These are phyloP conservation scores for Ophiostoma montium DNA, from an alignment of 2,329 filamentous ascomycete species.

Conservation along the genomic window DNA sequence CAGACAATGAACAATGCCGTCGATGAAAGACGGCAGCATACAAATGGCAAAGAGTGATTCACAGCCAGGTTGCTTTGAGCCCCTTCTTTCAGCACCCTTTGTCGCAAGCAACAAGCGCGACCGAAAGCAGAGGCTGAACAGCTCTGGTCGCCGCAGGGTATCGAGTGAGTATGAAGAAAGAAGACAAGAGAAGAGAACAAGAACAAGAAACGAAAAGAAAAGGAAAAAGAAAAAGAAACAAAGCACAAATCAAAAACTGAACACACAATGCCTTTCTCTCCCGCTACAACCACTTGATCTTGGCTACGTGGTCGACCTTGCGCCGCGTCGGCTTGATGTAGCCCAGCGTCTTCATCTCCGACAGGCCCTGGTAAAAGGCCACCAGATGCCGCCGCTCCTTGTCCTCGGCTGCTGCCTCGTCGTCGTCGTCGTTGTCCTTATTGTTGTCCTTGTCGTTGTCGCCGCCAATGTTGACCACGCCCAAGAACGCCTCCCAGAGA, in stretches of 20 bases:
- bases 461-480: slow-evolving; percentile 32
- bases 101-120: too few relatives aligned
- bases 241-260: too few relatives aligned
- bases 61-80: too few relatives aligned
- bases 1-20: not conserved
- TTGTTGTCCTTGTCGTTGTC: slow-evolving; percentile 19
- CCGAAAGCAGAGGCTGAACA: too few relatives aligned
- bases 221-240: too few relatives aligned
- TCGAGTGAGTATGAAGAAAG: too few relatives aligned
- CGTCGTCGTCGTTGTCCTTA: slow-evolving; percentile 29
- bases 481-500: slow-evolving; percentile 63
- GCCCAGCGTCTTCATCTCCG: slow-evolving; percentile 73
- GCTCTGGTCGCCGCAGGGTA: too few relatives aligned
- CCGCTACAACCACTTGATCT: slow-evolving; percentile 60
- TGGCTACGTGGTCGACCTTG: slow-evolving; percentile 84
- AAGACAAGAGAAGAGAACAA: too few relatives aligned
- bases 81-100: too few relatives aligned
- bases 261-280: not conserved
- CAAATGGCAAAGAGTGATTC: too few relatives aligned
- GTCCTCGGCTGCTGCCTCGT: slow-evolving; percentile 23
- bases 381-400: slow-evolving; percentile 48
- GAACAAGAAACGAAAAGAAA: too few relatives aligned
- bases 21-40: too few relatives aligned
- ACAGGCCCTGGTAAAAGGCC: slow-evolving; percentile 71
- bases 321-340: slow-evolving; percentile 82